These are phyloP conservation scores for Phyllostachys edulis DNA, from an alignment of 176 grass and related monocot genomes.

Conservation along the genomic window DNA sequence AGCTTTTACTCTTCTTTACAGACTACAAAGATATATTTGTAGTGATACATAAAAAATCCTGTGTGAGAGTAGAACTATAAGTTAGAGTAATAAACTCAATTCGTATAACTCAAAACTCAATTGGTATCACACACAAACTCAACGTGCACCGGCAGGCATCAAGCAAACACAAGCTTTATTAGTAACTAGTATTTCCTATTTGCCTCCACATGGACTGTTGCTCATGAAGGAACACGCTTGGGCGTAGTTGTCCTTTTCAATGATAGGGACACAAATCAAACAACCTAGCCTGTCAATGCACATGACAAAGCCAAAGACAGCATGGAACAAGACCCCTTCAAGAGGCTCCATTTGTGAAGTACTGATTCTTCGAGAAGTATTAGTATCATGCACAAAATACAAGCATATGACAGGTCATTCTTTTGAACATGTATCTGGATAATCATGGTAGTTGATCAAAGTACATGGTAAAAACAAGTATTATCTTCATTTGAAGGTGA, in stretches of 20 bases:
- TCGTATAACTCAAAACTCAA: too few relatives aligned
- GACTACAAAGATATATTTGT: too few relatives aligned
- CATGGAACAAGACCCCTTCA: constrained; percentile 14
- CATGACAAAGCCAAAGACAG: constrained; percentile 31
- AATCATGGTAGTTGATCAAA: constrained; percentile 29
- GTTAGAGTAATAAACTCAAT: too few relatives aligned
- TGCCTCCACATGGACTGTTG: constrained; percentile 55
- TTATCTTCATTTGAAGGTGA: constrained; percentile 57
- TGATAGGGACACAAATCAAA: constrained; percentile 27
- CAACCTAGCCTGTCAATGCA: constrained; percentile 36
- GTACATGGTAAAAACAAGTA: constrained; percentile 38
- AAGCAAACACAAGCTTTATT: background rate
- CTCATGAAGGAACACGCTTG: constrained; percentile 18
- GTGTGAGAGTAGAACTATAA: too few relatives aligned
- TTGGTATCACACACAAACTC: too few relatives aligned
- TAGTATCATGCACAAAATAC: background rate
- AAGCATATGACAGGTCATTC: background rate
- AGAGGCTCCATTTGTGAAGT: constrained; percentile 22
- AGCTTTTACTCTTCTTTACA: too few relatives aligned
- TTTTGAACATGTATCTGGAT: constrained; percentile 8
- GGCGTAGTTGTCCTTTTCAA: constrained; percentile 40
- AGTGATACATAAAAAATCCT: too few relatives aligned
- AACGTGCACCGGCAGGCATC: constrained; percentile 7
- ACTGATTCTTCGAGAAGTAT: background rate
- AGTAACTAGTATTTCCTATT: constrained; percentile 10